Conservation (phyloP, 164 flowering plant genomes). For the Macadamia integrifolia region DNA sequence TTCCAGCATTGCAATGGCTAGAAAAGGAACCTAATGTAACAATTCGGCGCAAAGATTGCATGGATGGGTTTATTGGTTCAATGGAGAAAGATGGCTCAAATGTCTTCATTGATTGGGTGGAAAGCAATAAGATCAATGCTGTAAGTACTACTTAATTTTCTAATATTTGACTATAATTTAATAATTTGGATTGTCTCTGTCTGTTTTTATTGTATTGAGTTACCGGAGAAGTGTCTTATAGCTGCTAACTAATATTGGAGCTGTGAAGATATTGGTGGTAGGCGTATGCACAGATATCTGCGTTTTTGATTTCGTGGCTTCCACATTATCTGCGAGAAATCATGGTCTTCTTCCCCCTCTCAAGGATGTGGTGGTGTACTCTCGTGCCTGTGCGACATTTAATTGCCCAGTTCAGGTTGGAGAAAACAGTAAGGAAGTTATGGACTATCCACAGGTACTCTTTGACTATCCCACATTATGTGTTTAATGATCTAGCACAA, state of each 20-base stretch:
- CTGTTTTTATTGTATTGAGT: not conserved
- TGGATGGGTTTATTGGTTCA: constrained; percentile 78
- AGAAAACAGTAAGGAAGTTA: constrained; percentile 34
- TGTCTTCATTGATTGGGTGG: constrained; percentile 73
- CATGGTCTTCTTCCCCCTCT: constrained; percentile 61
- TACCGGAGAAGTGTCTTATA: not conserved
- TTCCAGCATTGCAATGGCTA: constrained; percentile 60
- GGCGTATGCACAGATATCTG: constrained; percentile 97
- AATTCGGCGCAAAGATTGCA: constrained; percentile 70
- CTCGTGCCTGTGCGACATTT: constrained; percentile 81
- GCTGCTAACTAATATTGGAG: constrained; percentile 3
- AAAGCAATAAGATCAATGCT: constrained; percentile 50
- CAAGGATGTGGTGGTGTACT: constrained; percentile 73
- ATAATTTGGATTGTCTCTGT: too few relatives aligned
- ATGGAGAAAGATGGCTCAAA: constrained; percentile 81
- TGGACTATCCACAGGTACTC: constrained; percentile 87
- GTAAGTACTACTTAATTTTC: constrained; percentile 33
- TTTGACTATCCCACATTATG: not conserved
- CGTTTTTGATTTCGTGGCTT: constrained; percentile 77
- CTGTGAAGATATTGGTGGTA: constrained; percentile 68
- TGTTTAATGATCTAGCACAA: not conserved
- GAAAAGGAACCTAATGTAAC: constrained; percentile 71
- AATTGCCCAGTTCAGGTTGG: constrained; percentile 69
- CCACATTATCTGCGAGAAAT: constrained; percentile 77
- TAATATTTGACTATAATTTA: too few relatives aligned